Base-by-base conservation (phyloP, 495 filamentous ascomycete genomes). In the Gamarada debralockiae region DNA sequence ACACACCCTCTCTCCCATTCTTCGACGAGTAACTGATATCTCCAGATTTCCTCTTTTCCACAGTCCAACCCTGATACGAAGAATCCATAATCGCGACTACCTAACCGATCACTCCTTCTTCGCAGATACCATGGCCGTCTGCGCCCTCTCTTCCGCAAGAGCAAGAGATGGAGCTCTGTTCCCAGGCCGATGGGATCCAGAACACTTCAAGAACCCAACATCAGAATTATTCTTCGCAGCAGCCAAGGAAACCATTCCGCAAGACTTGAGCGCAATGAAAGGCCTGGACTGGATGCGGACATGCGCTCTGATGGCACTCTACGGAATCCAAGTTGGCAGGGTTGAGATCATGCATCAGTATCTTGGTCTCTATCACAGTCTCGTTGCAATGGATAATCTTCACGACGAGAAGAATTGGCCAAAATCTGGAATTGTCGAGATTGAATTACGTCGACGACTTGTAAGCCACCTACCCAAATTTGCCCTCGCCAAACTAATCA, bases 381-480 rank as follows among this genome's bases (percentile, higher is more conserved):
- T 78, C 6, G 63, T 69, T 1, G 67, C 68, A 1, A 69, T 74
- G 64, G 66, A 76, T 46, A 60, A 68, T 1, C 60, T 75, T 34
- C 71, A 79, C 55, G 74, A 78, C 52, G 76, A 79, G 48, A 63
- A 63, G 48, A 66, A 73, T 17, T 79, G 76, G 76, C 74, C 73
- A 3, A 61, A 60, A 64, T 23, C 76, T n/a, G 61, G 58, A 41
- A 52, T 66, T 3, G 63, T 77, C 18, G 75, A 79, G 50, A 64
- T 52, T 14, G 75, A 79, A 51, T 68, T 77, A 51, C 58, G 76
- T 22, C 64, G 75, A 47, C 61, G 75, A 62, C 52, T 78, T 47
- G 73, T 75, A 65, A 50, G 70, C 50, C 24, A 22, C 29, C 27
- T 23, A 27, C 23, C 42, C n/a, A n/a, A 17, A 18, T 29, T n/a